A percentile compares a stretch with the other conserved stretches of the same genome.
Evolutionary conservation across 2,329 filamentous ascomycete species (phyloP).

Genomic region (Emydomyces testavorans): DNA sequence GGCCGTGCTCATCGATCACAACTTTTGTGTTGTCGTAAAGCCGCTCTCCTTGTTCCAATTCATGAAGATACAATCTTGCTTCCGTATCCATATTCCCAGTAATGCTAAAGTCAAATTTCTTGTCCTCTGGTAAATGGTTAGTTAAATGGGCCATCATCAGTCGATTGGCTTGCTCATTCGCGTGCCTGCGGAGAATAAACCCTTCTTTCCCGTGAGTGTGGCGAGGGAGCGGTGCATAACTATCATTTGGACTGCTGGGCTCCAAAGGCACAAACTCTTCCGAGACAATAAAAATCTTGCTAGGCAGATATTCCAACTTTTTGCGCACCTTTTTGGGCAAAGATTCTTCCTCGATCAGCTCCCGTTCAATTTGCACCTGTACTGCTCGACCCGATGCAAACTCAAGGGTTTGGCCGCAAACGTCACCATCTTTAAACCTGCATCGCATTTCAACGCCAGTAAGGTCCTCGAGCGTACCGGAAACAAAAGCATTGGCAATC

Average conservation of each 20-base stretch:
- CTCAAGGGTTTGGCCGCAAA: slow-evolving; percentile 8
- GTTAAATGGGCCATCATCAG: slow-evolving; percentile 8
- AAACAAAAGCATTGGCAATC: background rate
- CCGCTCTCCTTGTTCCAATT: slow-evolving; percentile 11
- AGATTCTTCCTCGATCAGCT: slow-evolving; percentile 4
- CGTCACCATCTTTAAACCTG: slow-evolving; percentile 6
- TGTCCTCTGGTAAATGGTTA: background rate
- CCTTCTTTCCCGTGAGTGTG: slow-evolving; percentile 1
- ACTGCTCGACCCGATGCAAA: slow-evolving; percentile 12
- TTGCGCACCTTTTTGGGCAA: background rate
- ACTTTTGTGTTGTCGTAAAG: slow-evolving; percentile 13
- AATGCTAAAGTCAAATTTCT: slow-evolving; percentile 7
- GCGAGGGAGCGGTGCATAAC: background rate
- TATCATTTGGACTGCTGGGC: background rate
- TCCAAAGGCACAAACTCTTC: slow-evolving; percentile 5
- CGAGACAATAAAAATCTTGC: slow-evolving; percentile 10
- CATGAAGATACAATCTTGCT: slow-evolving; percentile 8
- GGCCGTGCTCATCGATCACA: background rate
- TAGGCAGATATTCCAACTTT: slow-evolving; percentile 12
- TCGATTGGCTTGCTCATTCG: slow-evolving; percentile 12
- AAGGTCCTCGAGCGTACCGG: slow-evolving; percentile 7
- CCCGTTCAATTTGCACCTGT: slow-evolving; percentile 8
- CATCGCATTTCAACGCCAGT: slow-evolving; percentile 9
- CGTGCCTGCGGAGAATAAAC: slow-evolving; percentile 6
- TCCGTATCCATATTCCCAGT: slow-evolving; percentile 12